These are phyloP conservation scores for Chrysosporium keratinophilum DNA, from an alignment of 2,329 filamentous ascomycete species.

Conservation along the genomic window DNA sequence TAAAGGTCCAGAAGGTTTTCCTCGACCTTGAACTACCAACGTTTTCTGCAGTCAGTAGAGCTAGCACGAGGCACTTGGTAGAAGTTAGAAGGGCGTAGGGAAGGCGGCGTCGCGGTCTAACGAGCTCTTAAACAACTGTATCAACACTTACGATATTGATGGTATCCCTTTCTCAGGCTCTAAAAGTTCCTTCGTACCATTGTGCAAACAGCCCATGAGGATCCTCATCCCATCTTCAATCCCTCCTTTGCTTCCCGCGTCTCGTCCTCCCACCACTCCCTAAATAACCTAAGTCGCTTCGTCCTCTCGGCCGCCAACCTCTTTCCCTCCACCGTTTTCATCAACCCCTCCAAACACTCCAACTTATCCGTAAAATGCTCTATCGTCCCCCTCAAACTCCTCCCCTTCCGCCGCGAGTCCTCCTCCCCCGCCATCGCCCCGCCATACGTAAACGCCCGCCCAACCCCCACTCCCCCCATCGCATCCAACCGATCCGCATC, in stretches of 20 bases:
- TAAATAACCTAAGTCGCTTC: constrained; percentile 40
- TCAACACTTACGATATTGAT: not conserved
- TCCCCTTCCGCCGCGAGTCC: constrained; percentile 20
- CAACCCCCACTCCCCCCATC: constrained; percentile 77
- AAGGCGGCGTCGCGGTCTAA: not conserved
- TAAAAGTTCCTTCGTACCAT: not conserved
- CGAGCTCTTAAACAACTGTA: not conserved
- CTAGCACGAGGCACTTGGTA: constrained; percentile 4
- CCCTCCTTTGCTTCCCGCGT: constrained; percentile 20
- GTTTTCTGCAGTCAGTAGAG: constrained; percentile 7
- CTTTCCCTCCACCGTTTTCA: constrained; percentile 51
- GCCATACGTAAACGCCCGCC: constrained; percentile 63
- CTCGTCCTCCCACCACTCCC: constrained; percentile 47
- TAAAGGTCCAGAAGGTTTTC: constrained; percentile 10
- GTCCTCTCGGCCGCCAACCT: constrained; percentile 42
- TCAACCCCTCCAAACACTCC: constrained; percentile 50
- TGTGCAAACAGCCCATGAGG: not conserved
- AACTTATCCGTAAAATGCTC: constrained; percentile 71
- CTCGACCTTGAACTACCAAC: not conserved
- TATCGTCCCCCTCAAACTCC: constrained; percentile 52
- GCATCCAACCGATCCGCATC: constrained; percentile 87
- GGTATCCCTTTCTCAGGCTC: not conserved
- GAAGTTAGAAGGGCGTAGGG: not conserved
- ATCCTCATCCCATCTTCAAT: constrained; percentile 2
- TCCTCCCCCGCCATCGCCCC: constrained; percentile 45